Conservation (phyloP, 1,284 basidiomycete genomes). For the Moesziomyces globuligerus region DNA sequence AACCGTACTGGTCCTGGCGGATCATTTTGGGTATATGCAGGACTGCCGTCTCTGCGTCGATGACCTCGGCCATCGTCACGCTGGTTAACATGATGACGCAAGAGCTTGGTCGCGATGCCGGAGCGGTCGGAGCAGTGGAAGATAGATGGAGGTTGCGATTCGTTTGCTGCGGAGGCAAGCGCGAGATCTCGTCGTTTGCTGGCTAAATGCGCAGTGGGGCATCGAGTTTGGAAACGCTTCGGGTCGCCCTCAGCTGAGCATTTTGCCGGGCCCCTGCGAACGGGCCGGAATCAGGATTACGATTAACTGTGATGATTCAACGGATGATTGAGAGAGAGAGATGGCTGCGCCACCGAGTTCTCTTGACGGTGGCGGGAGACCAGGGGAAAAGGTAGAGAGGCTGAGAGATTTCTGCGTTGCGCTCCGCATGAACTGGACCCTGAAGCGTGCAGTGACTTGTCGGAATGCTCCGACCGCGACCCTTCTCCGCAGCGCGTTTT, state of each 20-base stretch:
- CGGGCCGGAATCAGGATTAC: not conserved
- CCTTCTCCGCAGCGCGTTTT: not conserved
- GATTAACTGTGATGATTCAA: not conserved
- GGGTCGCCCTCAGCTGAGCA: no score
- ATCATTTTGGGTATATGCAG: constrained; percentile 49
- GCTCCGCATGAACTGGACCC: no score
- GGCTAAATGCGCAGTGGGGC: no score
- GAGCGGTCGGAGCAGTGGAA: no score
- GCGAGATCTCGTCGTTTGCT: not conserved
- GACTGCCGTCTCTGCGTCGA: constrained; percentile 34
- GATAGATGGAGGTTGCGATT: not conserved
- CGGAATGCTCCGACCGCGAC: no score
- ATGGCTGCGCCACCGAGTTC: no score
- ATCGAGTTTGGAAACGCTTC: no score
- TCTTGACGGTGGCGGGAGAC: no score
- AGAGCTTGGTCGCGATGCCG: not conserved
- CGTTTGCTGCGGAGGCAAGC: not conserved
- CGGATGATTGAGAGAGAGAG: not conserved
- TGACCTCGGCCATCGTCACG: constrained; percentile 42
- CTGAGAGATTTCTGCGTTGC: no score
- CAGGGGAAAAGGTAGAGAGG: not conserved
- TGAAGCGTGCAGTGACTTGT: no score
- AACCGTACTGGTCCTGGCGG: constrained; percentile 40
- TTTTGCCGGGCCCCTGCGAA: no score
- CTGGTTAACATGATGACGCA: constrained; percentile 25